phyloP scores from a whole-genome alignment of 2,329 filamentous ascomycete species.

The Ceratocystis variospora region DNA sequence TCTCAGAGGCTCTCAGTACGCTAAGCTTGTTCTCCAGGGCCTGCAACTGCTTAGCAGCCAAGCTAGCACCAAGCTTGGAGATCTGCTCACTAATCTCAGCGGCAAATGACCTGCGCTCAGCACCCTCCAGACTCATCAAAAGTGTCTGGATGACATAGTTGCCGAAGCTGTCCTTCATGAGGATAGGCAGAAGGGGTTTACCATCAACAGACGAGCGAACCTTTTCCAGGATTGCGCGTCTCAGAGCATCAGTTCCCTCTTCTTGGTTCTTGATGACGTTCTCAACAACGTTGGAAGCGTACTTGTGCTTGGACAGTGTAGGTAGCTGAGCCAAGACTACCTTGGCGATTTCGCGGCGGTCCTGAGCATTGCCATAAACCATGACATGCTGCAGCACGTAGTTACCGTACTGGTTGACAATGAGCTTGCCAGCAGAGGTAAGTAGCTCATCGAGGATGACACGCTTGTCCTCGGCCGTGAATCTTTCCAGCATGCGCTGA shows the following conservation, averaged over 20 bases:
- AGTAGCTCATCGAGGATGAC: conserved; percentile 70
- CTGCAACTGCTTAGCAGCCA: conserved; percentile 46
- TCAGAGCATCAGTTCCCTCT: background rate
- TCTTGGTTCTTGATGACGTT: conserved; percentile 56
- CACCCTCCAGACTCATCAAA: conserved; percentile 46
- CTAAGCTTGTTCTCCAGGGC: conserved; percentile 25
- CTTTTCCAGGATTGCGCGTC: conserved; percentile 1
- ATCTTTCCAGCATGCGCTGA: conserved; percentile 78
- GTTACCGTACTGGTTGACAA: conserved; percentile 84
- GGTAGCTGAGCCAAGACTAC: conserved; percentile 61
- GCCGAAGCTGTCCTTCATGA: conserved; percentile 84
- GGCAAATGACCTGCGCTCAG: conserved; percentile 45
- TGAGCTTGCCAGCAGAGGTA: conserved; percentile 53
- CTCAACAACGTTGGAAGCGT: conserved; percentile 93
- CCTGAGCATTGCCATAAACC: conserved; percentile 56
- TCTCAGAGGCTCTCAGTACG: conserved; percentile 25
- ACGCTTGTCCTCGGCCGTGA: conserved; percentile 54
- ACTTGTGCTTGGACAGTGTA: conserved; percentile 80
- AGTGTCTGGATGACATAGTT: conserved; percentile 96
- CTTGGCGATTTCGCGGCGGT: conserved; percentile 57
- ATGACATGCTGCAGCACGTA: conserved; percentile 94
- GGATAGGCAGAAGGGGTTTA: conserved; percentile 52
- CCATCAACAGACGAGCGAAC: conserved; percentile 34
- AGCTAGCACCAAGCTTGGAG: conserved; percentile 46
- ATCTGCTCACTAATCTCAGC: conserved; percentile 52